Conservation (phyloP, 768 basidiomycete genomes). For the Hericium rajendrae region DNA sequence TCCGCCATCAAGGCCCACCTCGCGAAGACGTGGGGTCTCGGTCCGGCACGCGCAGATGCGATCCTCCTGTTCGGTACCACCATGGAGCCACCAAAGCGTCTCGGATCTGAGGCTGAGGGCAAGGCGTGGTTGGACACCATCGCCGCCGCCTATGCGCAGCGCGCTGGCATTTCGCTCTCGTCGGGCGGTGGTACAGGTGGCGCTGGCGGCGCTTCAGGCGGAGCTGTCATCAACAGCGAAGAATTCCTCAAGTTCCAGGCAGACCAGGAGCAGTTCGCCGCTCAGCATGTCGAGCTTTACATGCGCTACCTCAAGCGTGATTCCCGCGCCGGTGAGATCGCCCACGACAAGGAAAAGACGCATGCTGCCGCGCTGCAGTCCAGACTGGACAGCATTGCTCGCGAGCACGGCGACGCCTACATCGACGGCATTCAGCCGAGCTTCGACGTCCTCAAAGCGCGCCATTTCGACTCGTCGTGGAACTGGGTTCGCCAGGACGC, state of each 20-base stretch:
- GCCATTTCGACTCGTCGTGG: slow-evolving; percentile 98
- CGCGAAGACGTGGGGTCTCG: slow-evolving; percentile 93
- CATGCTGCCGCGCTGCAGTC: slow-evolving; percentile 64
- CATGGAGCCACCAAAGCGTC: slow-evolving; percentile 88
- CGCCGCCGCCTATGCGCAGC: slow-evolving; percentile 78
- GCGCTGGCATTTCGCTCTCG: slow-evolving; percentile 77
- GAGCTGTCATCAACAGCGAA: slow-evolving; percentile 92
- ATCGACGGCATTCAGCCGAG: slow-evolving; percentile 90
- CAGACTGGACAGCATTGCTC: slow-evolving; percentile 77
- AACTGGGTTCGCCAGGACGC: slow-evolving; percentile 99
- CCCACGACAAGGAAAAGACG: slow-evolving; percentile 80
- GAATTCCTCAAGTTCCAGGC: slow-evolving; percentile 95
- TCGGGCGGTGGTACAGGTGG: slow-evolving; percentile 54
- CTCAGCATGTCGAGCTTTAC: slow-evolving; percentile 90
- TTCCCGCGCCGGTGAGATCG: slow-evolving; percentile 84
- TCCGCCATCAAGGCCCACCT: slow-evolving; percentile 86
- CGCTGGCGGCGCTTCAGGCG: slow-evolving; percentile 54
- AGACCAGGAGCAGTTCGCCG: slow-evolving; percentile 86
- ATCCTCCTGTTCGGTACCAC: slow-evolving; percentile 88
- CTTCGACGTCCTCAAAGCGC: slow-evolving; percentile 93
- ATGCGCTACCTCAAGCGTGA: slow-evolving; percentile 96
- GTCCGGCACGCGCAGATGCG: slow-evolving; percentile 78
- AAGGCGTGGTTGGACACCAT: slow-evolving; percentile 89
- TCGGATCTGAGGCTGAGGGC: slow-evolving; percentile 84
- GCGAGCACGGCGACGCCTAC: slow-evolving; percentile 91